phyloP scores from a whole-genome alignment of 2,329 filamentous ascomycete species.

The Drechslerella stenobrocha region DNA sequence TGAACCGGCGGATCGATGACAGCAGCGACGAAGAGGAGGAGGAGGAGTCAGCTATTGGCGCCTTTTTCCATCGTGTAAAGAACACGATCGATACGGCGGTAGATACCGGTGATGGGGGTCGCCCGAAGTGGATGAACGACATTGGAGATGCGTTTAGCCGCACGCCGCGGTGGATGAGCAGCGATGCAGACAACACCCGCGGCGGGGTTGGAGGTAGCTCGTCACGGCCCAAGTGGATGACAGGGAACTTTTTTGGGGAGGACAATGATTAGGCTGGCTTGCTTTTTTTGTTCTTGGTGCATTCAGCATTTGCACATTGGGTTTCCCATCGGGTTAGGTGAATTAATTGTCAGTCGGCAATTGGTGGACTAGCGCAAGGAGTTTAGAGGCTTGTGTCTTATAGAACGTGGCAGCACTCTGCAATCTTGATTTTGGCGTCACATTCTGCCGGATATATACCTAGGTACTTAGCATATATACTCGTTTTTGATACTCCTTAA shows the following conservation, averaged over 20 bases:
- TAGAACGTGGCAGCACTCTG: too few relatives aligned
- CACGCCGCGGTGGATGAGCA: constrained; percentile 78
- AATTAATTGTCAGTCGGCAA: too few relatives aligned
- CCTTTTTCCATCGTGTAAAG: constrained; percentile 79
- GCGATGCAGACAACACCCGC: constrained; percentile 56
- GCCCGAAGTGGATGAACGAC: constrained; percentile 79
- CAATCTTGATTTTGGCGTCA: too few relatives aligned
- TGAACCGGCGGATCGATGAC: constrained; percentile 48
- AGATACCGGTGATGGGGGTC: constrained; percentile 51
- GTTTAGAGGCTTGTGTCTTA: too few relatives aligned
- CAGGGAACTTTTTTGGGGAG: constrained; percentile 43
- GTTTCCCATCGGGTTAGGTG: too few relatives aligned
- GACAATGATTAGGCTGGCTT: constrained; percentile 31
- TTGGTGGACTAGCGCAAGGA: too few relatives aligned
- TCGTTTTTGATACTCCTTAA: too few relatives aligned
- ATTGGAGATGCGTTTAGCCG: constrained; percentile 68
- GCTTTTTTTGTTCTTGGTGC: constrained; percentile 9
- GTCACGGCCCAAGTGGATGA: constrained; percentile 47
- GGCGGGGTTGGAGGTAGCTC: constrained; percentile 48
- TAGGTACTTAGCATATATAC: too few relatives aligned
- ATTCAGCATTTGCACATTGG: background rate
- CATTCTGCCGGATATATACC: too few relatives aligned
- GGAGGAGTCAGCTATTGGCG: constrained; percentile 80
- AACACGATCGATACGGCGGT: constrained; percentile 88
- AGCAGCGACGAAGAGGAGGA: constrained; percentile 64